phyloP scores from a whole-genome alignment of 2,329 filamentous ascomycete genomes.

The Emergomyces orientalis region DNA sequence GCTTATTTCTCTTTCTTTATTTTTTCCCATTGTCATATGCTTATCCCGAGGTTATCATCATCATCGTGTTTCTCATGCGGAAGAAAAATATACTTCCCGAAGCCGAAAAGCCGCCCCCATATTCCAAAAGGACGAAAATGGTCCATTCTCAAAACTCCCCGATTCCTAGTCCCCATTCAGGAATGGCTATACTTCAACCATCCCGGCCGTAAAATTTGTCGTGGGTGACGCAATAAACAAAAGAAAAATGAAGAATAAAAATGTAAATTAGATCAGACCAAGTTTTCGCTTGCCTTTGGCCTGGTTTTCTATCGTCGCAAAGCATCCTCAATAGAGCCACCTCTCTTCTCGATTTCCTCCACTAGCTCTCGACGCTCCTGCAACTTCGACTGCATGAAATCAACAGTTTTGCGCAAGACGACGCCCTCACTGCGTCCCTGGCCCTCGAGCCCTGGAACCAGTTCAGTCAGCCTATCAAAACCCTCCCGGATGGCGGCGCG shows the following conservation, averaged over 20 bases:
- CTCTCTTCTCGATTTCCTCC: constrained; percentile 48
- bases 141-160: background rate
- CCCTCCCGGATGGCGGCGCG: constrained; percentile 69
- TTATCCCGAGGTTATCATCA: constrained; percentile 2
- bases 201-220: background rate
- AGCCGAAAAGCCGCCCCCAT: background rate
- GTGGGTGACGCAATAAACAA: background rate
- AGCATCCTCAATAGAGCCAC: constrained; percentile 45
- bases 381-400: constrained; percentile 54
- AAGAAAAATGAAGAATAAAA: background rate
- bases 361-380: constrained; percentile 51
- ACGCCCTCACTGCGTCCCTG: constrained; percentile 77
- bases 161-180: background rate
- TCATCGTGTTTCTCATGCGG: background rate
- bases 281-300: background rate
- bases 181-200: background rate
- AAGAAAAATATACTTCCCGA: background rate
- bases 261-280: background rate
- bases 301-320: constrained; percentile 22
- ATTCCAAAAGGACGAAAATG: background rate
- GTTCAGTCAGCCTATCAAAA: constrained; percentile 69
- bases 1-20: background rate
- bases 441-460: constrained; percentile 73
- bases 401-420: constrained; percentile 64
- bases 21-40: background rate